Evolutionary conservation across 2,329 filamentous ascomycete species (phyloP), one percentile per base, ranked within the genome.

Genomic region (Beauveria asiatica): DNA sequence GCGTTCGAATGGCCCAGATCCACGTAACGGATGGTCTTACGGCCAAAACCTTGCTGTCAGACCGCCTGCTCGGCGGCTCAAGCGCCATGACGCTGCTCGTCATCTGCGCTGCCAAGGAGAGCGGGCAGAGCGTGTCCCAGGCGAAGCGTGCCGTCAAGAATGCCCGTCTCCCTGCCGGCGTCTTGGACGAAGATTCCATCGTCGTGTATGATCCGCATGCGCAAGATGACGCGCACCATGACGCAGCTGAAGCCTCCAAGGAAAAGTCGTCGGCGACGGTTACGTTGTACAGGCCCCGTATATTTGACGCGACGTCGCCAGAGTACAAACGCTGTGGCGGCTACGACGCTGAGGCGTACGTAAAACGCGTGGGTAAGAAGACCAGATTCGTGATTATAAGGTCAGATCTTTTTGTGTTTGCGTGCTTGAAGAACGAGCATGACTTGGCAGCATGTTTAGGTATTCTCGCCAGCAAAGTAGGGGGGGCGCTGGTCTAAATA

Each of bases 371-470:
- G 37, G 51, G 23, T 55, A 61, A 49, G 4, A 27, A 57, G 27
- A 51, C 58, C 2, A 39, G 23, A 5, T 64, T 61, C 33, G 51
- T 58, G 1, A 61, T 64, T 30, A 13, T 64, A 9, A 52, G 63
- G 21, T 57, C 62, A 7, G 63, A 64, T 39, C 42, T 61, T 10
- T 64, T 63, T 49, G 55, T 62, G 17, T 64, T 63, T 59, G 63
- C 62, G 8, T 46, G 58, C 10, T 59, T 56, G 5, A 41, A 61
- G 11, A 56, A 49, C 30, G 21, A 46, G 8, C 23, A 23, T 11
- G 33, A 59, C 19, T 41, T 63, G 44, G 25, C n/a, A 3, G 17
- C 44, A 5, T 55, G 41, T 6, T 39, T 55, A 16, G 52, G 17
- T 33, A 13, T 23, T 45, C 52, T 55, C 6, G 52, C 41, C 5